phyloP scores from a whole-genome alignment of 2,329 filamentous ascomycete species.

The Bipolaris bicolor region DNA sequence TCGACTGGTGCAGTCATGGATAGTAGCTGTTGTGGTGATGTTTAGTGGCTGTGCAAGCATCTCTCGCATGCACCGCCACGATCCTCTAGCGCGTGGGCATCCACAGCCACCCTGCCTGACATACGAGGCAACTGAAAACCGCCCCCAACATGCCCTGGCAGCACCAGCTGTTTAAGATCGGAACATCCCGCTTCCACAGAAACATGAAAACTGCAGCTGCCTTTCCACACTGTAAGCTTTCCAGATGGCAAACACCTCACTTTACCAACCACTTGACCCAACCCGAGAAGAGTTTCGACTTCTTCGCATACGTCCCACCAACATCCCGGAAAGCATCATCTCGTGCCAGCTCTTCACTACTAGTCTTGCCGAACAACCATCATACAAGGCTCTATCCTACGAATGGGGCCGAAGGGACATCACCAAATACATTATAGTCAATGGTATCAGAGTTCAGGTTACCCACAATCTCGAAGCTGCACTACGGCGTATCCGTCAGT shows the following conservation, averaged over 20 bases:
- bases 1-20: too few relatives aligned
- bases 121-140: not conserved
- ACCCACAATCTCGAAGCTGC: conserved; percentile 3
- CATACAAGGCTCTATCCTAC: conserved; percentile 18
- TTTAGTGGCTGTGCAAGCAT: not conserved
- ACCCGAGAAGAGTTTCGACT: not conserved
- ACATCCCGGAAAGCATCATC: not conserved
- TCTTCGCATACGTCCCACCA: not conserved
- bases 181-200: not conserved
- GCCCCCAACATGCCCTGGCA: not conserved
- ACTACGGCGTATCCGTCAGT: not conserved
- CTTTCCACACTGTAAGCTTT: not conserved
- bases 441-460: not conserved
- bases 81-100: too few relatives aligned
- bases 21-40: too few relatives aligned
- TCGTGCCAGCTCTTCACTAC: not conserved
- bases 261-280: not conserved
- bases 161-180: not conserved
- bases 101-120: not conserved
- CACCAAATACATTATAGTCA: not conserved
- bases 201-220: not conserved
- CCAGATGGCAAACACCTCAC: not conserved
- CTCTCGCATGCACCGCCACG: too few relatives aligned
- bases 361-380: conserved; percentile 6
- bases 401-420: conserved; percentile 6